phyloP scores from a whole-genome alignment of 1,284 basidiomycete species.

The Phylloboletellus chloephorus region DNA sequence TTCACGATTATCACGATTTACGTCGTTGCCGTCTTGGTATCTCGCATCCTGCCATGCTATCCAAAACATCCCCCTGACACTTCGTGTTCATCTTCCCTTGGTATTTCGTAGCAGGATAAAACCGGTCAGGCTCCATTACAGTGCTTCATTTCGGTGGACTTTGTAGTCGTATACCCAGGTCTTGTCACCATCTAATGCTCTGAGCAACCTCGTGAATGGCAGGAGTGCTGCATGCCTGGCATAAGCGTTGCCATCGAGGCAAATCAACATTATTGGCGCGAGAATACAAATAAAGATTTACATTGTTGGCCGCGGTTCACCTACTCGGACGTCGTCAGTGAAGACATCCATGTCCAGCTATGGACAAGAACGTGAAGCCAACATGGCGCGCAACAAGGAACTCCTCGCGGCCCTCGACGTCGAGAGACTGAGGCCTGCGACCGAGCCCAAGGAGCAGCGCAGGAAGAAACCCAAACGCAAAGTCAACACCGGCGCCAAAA shows the following conservation, averaged over 20 bases:
- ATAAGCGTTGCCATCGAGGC: neutral
- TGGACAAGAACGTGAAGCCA: conserved; percentile 42
- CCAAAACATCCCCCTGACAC: conserved; percentile 1
- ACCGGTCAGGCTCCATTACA: conserved; percentile 8
- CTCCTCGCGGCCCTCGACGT: conserved; percentile 42
- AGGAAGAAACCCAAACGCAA: conserved; percentile 10
- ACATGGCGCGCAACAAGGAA: conserved; percentile 47
- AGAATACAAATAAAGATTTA: no score
- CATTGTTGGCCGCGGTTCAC: no score
- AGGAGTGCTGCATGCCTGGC: conserved; percentile 2
- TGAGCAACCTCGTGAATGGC: conserved; percentile 4
- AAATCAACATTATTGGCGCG: neutral
- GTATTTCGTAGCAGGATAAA: conserved; percentile 9
- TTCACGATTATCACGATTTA: conserved; percentile 23
- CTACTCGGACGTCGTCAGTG: no score
- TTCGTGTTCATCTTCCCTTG: conserved; percentile 4
- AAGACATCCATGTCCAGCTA: conserved; percentile 32
- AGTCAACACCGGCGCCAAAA: conserved; percentile 4
- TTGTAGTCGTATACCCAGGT: conserved; percentile 18
- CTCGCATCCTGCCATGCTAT: conserved; percentile 23
- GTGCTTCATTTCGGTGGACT: conserved; percentile 7
- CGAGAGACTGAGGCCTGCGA: conserved; percentile 35
- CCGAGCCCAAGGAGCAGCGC: conserved; percentile 44
- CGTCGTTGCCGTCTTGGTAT: conserved; percentile 27
- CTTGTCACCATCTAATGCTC: conserved; percentile 5